A percentile compares a stretch with the other conserved stretches of the same genome.
These are phyloP conservation scores for Kluyveromyces aestuarii DNA, from an alignment of 805 yeast genomes.

Conservation along the genomic window DNA sequence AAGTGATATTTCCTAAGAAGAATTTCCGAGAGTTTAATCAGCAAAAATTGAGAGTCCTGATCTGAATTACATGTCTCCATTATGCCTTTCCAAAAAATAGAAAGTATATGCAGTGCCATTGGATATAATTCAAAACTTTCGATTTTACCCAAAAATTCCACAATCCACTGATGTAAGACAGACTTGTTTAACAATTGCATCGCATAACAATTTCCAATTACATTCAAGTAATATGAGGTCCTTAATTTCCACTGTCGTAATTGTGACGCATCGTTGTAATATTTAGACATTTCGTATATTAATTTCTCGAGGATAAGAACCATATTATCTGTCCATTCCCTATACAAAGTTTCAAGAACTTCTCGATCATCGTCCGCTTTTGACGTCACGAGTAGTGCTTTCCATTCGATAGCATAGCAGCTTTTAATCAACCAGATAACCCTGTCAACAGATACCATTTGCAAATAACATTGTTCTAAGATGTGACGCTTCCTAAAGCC, in stretches of 20 bases:
- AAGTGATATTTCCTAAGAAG: conserved; percentile 41
- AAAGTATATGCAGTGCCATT: conserved; percentile 42
- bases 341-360: conserved; percentile 52
- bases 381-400: conserved; percentile 11
- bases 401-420: conserved; percentile 67
- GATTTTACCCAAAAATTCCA: conserved; percentile 39
- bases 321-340: conserved; percentile 87
- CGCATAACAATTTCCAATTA: conserved; percentile 56
- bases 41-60: conserved; percentile 36
- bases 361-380: conserved; percentile 11
- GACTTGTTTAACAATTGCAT: conserved; percentile 59
- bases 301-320: conserved; percentile 38
- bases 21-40: conserved; percentile 57
- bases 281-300: conserved; percentile 25
- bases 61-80: conserved; percentile 24
- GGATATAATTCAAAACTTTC: conserved; percentile 36
- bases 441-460: conserved; percentile 64
- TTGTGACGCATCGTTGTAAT: conserved; percentile 22
- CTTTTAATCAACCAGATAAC: conserved; percentile 90
- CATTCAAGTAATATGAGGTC: conserved; percentile 50
- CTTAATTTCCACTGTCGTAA: conserved; percentile 35
- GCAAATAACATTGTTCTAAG: conserved; percentile 61
- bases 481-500: conserved; percentile 70
- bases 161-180: conserved; percentile 54
- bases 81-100: conserved; percentile 66